Base-by-base conservation (phyloP, 306 rosid genomes). In the Sicyos baderoa region DNA sequence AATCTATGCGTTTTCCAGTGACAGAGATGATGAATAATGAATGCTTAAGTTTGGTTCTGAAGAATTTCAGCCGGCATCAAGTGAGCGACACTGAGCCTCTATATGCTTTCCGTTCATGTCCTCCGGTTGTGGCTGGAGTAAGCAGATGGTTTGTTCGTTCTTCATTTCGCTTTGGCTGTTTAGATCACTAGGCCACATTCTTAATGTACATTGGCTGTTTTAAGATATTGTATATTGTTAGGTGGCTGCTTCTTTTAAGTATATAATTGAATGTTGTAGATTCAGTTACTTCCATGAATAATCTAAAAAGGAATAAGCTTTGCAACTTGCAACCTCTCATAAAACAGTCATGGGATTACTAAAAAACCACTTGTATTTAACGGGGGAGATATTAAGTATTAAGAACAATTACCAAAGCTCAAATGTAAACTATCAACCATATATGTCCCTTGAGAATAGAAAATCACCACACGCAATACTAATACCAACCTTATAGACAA, bases 341-440 rank as follows among this genome's bases (percentile, higher is more conserved):
- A 25, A 57, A 17, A 25, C 61, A 55, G 8, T 11, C 35, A 56
- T 56, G 61, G 57, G 25, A 23, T 53, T 18, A 23, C 23, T 17
- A 9, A 7, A 19, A 53, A 53, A 53, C 35, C 62, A 56, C 62
- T 22, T 11, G 64, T 23, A 27, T 14, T 48, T 48, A 48, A 44
- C 1, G 48, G 48, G 48, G 13, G 48, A 7, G 29, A 9, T 44
- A 37, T 9, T 0, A 19, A 64, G 54, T 21, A 12, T 18, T 18
- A 64, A 44, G 70, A 64, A 44, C 53, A 64, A 17, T 40, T 48
- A 44, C 53, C 35, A 44, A 11, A 19, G 70, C 18, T 64, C 16
- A 64, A 64, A 64, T 64, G 23, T 32, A 37, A 35, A 60, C 35
- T 18, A 29, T 16, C 9, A 3, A 44, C 53, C 48, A 18, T 61